phyloP scores from a whole-genome alignment of 805 yeast genomes.

The Diddensiella transvaalensis region DNA sequence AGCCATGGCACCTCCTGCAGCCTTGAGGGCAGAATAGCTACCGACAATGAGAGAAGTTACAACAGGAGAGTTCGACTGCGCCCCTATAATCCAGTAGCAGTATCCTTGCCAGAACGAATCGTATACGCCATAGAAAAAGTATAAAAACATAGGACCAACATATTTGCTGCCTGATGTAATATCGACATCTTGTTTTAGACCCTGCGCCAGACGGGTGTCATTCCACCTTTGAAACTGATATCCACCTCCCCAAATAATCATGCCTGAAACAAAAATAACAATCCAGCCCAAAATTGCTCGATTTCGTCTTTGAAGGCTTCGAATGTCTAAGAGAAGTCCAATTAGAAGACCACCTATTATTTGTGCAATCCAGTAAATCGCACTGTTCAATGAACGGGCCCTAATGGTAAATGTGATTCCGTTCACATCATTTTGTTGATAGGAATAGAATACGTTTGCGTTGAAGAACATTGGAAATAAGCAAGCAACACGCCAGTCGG shows the following conservation, averaged over 20 bases:
- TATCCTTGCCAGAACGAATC: conserved; percentile 61
- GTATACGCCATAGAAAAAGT: conserved; percentile 57
- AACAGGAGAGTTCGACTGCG: conserved; percentile 54
- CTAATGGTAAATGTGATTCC: conserved; percentile 53
- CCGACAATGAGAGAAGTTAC: conserved; percentile 56
- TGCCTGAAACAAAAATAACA: conserved; percentile 38
- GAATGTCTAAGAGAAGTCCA: conserved; percentile 48
- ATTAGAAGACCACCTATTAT: conserved; percentile 52
- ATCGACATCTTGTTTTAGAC: conserved; percentile 39
- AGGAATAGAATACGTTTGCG: conserved; percentile 64
- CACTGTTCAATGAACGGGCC: conserved; percentile 59
- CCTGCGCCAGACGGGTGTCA: conserved; percentile 9
- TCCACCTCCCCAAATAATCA: conserved; percentile 61
- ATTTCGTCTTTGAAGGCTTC: conserved; percentile 37
- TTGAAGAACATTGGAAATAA: conserved; percentile 61
- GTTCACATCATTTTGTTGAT: conserved; percentile 58
- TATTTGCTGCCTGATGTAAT: conserved; percentile 42
- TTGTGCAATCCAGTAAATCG: conserved; percentile 59
- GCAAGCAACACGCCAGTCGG: conserved; percentile 44
- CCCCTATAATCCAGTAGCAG: conserved; percentile 57
- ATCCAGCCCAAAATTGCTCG: conserved; percentile 45
- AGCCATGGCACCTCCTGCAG: conserved; percentile 59
- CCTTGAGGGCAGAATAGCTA: conserved; percentile 58
- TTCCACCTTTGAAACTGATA: conserved; percentile 40
- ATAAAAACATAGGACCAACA: conserved; percentile 59